Conservation (phyloP, 2,329 filamentous ascomycete genomes). For the Scytalidium lignicola region DNA sequence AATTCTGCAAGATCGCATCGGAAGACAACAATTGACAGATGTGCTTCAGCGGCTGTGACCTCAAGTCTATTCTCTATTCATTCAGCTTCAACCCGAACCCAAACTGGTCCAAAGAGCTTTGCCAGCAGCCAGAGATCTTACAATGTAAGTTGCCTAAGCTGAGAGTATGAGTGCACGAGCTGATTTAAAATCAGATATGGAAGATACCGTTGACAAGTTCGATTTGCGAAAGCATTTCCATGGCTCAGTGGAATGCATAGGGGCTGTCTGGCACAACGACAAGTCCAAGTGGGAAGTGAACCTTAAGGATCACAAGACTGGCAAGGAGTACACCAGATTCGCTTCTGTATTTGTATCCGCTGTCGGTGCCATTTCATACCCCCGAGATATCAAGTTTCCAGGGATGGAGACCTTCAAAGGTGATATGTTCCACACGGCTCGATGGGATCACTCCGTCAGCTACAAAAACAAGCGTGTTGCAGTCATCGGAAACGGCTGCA, state of each 20-base stretch:
- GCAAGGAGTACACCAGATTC: not conserved
- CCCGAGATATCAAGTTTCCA: not conserved
- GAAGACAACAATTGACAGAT: not conserved
- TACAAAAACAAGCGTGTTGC: slow-evolving; percentile 2
- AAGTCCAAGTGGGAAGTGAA: not conserved
- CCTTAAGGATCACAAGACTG: not conserved
- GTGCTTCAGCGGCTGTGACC: no score
- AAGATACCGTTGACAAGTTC: no score
- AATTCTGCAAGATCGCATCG: not conserved
- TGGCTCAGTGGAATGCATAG: not conserved
- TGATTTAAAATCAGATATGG: not conserved
- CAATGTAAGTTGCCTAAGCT: no score
- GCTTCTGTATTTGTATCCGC: not conserved
- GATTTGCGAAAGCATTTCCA: not conserved
- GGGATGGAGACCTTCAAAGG: slow-evolving; percentile 4
- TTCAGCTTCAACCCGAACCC: slow-evolving; percentile 1
- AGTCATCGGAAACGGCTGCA: slow-evolving; percentile 1
- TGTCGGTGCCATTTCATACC: not conserved
- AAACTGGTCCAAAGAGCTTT: not conserved
- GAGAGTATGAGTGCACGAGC: no score
- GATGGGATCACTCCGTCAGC: slow-evolving; percentile 3
- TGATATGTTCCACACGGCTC: slow-evolving; percentile 1
- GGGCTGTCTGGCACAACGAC: not conserved
- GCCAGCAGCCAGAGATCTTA: slow-evolving; percentile 1
- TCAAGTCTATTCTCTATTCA: not conserved